A percentile compares a stretch with the other conserved stretches of the same genome.
Evolutionary conservation across 2,329 filamentous ascomycete genomes (phyloP).

Genomic region (Dothistroma septosporum): DNA sequence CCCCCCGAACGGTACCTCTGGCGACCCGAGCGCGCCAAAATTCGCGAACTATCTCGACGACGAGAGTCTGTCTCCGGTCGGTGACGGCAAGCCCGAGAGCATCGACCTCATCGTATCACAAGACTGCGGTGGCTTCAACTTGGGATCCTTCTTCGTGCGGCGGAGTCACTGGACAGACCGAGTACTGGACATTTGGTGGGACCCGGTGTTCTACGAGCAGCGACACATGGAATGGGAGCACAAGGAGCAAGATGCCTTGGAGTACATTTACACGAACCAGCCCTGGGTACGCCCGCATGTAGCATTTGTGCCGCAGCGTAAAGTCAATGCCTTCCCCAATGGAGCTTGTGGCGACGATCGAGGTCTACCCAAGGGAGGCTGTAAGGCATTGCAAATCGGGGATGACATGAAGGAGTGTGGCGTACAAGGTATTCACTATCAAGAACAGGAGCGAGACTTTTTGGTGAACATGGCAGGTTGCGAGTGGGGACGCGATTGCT

Average conservation of each 20-base stretch:
- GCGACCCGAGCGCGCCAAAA: conserved; percentile 41
- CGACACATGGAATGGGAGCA: conserved; percentile 99
- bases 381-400: conserved; percentile 22
- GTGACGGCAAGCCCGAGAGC: conserved; percentile 72
- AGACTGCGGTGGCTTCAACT: conserved; percentile 92
- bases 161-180: conserved; percentile 86
- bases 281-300: conserved; percentile 88
- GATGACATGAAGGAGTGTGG: conserved; percentile 31
- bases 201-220: conserved; percentile 94
- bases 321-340: conserved; percentile 88
- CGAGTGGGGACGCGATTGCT: conserved; percentile 94
- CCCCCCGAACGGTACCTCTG: conserved; percentile 55
- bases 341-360: conserved; percentile 80
- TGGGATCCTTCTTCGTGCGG: conserved; percentile 89
- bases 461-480: conserved; percentile 98
- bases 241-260: conserved; percentile 94
- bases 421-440: conserved; percentile 66
- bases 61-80: conserved; percentile 65
- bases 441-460: conserved; percentile 81
- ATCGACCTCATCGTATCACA: conserved; percentile 87
- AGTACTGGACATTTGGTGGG: conserved; percentile 95
- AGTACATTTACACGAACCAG: conserved; percentile 85
- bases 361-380: conserved; percentile 56
- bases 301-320: conserved; percentile 84
- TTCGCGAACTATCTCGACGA: conserved; percentile 64